phyloP scores from a whole-genome alignment of 129 eudicot species.

The Glebionis coronaria region DNA sequence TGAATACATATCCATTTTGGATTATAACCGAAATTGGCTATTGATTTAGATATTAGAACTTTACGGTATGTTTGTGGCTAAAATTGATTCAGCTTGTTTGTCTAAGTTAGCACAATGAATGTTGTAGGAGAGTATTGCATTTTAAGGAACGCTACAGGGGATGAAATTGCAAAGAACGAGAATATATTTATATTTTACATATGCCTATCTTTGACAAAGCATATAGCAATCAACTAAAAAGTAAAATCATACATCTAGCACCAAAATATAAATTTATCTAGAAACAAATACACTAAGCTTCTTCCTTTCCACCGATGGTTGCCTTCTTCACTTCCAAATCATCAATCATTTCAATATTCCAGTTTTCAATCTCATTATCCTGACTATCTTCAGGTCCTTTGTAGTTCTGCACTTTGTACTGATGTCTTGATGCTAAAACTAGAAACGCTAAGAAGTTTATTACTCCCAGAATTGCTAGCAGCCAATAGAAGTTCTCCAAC shows the following conservation, averaged over 20 bases:
- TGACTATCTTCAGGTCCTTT: slow-evolving; percentile 14
- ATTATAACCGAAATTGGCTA: neutral
- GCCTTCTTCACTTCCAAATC: slow-evolving; percentile 33
- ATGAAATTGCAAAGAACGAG: slow-evolving; percentile 23
- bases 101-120: slow-evolving; percentile 5
- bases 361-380: slow-evolving; percentile 32
- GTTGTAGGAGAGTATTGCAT: slow-evolving; percentile 16
- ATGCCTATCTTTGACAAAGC: slow-evolving; percentile 15
- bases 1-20: neutral
- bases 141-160: neutral
- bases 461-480: slow-evolving; percentile 65
- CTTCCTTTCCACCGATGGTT: slow-evolving; percentile 22
- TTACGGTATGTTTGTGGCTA: no score
- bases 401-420: slow-evolving; percentile 59
- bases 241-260: slow-evolving; percentile 18
- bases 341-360: slow-evolving; percentile 36
- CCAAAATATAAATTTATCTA: slow-evolving; percentile 18
- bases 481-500: slow-evolving; percentile 74
- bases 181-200: slow-evolving; percentile 25
- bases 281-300: slow-evolving; percentile 33
- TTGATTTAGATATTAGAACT: no score
- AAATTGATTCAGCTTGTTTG: neutral
- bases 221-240: slow-evolving; percentile 14
- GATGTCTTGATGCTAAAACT: slow-evolving; percentile 57
- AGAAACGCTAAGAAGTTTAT: slow-evolving; percentile 48